phyloP scores from a whole-genome alignment of 495 filamentous ascomycete genomes.

The Podospora comata region DNA sequence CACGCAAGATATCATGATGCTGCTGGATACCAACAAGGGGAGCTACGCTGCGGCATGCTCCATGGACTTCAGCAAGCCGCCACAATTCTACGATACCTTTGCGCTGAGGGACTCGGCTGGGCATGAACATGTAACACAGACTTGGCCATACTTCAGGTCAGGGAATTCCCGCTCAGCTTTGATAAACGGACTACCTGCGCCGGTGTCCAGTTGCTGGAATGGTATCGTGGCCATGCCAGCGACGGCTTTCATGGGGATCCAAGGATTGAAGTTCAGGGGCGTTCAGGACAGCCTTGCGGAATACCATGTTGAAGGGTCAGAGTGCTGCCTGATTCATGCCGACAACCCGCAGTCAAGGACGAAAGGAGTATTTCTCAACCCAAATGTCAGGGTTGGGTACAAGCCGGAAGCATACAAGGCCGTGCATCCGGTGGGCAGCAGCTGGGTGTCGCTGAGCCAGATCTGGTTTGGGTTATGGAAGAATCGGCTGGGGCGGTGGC shows the following conservation, averaged over 20 bases:
- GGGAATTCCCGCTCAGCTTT: constrained; percentile 57
- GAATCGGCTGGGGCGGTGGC: constrained; percentile 35
- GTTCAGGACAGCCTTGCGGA: constrained; percentile 65
- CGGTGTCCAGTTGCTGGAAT: constrained; percentile 80
- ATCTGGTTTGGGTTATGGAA: constrained; percentile 46
- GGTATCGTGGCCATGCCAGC: constrained; percentile 57
- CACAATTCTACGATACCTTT: constrained; percentile 78
- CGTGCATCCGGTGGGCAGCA: constrained; percentile 27
- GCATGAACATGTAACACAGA: constrained; percentile 57
- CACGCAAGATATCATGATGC: constrained; percentile 60
- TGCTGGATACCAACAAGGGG: constrained; percentile 71
- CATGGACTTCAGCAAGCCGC: constrained; percentile 68
- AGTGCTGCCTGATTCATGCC: constrained; percentile 80
- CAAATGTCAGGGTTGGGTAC: constrained; percentile 73
- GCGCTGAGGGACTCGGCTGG: constrained; percentile 72
- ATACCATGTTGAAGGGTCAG: constrained; percentile 69
- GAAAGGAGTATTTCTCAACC: constrained; percentile 73
- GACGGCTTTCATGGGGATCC: constrained; percentile 26
- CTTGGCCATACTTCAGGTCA: constrained; percentile 76
- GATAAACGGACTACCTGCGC: constrained; percentile 53
- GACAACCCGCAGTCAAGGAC: constrained; percentile 56
- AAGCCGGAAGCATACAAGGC: constrained; percentile 54
- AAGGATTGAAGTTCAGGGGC: constrained; percentile 58
- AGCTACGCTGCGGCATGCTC: constrained; percentile 79
- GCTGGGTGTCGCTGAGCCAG: constrained; percentile 34